A percentile compares a stretch with the other conserved stretches of the same genome.
These are phyloP conservation scores for Vigna radiata DNA, from an alignment of 306 rosid species.

Conservation along the genomic window DNA sequence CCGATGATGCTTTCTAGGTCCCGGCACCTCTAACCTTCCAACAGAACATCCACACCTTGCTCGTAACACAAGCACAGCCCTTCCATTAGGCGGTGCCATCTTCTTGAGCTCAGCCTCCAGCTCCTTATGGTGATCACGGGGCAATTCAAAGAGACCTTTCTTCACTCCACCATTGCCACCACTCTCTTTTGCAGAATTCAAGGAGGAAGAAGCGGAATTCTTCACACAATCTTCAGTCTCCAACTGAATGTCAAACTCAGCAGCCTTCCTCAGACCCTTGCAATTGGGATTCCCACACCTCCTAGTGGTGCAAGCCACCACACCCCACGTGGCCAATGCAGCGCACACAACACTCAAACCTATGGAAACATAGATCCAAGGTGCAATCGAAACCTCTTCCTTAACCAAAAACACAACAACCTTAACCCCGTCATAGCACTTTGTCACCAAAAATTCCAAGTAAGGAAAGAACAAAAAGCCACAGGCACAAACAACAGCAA, in stretches of 20 bases:
- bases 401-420: constrained; percentile 54
- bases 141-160: constrained; percentile 83
- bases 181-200: constrained; percentile 38
- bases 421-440: constrained; percentile 45
- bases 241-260: constrained; percentile 92
- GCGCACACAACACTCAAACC: constrained; percentile 67
- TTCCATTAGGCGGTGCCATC: constrained; percentile 95
- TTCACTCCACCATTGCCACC: constrained; percentile 46
- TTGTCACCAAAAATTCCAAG: constrained; percentile 50
- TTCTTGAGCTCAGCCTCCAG: constrained; percentile 94
- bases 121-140: constrained; percentile 87
- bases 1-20: constrained; percentile 63
- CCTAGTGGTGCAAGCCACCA: constrained; percentile 64
- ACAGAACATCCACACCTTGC: constrained; percentile 97
- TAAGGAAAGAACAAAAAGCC: constrained; percentile 79
- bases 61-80: constrained; percentile 83
- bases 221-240: constrained; percentile 97
- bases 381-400: constrained; percentile 76
- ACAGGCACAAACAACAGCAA: constrained; percentile 72
- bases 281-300: constrained; percentile 88
- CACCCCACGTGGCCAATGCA: constrained; percentile 77
- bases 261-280: constrained; percentile 79
- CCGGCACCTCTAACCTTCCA: constrained; percentile 97
- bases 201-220: constrained; percentile 54
- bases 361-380: constrained; percentile 71